These are phyloP conservation scores for Beauveria australis DNA, from an alignment of 2,329 filamentous ascomycete genomes.

Conservation along the genomic window DNA sequence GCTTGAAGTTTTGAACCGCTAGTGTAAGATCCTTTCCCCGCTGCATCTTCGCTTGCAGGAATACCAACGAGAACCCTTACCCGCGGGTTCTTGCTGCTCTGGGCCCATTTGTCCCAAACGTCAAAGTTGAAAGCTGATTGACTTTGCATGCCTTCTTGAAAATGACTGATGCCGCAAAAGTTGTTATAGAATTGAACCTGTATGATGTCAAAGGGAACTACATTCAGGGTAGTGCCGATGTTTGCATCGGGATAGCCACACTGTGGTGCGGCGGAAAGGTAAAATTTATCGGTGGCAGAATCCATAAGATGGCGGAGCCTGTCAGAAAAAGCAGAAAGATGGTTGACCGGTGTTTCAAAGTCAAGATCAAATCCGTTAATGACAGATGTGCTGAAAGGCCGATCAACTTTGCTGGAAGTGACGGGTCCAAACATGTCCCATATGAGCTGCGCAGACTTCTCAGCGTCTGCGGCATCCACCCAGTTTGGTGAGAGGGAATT, in stretches of 20 bases:
- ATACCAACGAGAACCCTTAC: constrained; percentile 56
- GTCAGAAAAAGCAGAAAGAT: constrained; percentile 54
- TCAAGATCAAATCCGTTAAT: constrained; percentile 74
- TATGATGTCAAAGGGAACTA: constrained; percentile 50
- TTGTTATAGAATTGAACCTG: constrained; percentile 65
- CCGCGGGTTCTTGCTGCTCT: constrained; percentile 45
- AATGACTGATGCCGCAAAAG: constrained; percentile 51
- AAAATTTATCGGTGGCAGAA: constrained; percentile 37
- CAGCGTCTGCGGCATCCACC: constrained; percentile 39
- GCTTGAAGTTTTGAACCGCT: constrained; percentile 34
- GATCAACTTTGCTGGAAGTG: constrained; percentile 34
- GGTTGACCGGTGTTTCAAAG: constrained; percentile 52
- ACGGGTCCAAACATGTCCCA: constrained; percentile 64
- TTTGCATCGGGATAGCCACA: constrained; percentile 57
- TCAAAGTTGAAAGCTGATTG: constrained; percentile 53
- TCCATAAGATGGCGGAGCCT: constrained; percentile 49
- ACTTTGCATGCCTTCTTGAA: constrained; percentile 29
- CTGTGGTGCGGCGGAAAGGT: constrained; percentile 60
- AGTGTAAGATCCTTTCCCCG: constrained; percentile 45
- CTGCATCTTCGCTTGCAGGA: constrained; percentile 36
- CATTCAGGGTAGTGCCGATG: constrained; percentile 47
- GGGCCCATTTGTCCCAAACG: constrained; percentile 59
- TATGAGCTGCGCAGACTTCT: constrained; percentile 49
- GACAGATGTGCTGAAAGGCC: constrained; percentile 58
- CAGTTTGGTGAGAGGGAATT: constrained; percentile 64